Base-by-base conservation (phyloP, 179 eudicot genomes). In the Pouteria campechiana region DNA sequence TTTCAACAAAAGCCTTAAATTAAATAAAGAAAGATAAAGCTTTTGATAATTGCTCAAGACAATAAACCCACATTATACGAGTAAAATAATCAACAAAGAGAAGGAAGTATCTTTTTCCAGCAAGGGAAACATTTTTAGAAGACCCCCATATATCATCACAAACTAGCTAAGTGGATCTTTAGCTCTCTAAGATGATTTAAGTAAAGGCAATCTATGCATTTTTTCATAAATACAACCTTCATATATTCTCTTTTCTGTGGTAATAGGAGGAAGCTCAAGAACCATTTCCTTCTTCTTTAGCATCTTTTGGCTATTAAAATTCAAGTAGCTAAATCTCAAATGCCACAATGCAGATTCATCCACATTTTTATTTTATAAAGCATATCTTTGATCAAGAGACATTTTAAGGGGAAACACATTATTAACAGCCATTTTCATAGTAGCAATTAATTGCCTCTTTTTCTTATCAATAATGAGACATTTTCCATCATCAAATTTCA, bases 101-200 rank as follows among this genome's bases (percentile, higher is more conserved):
- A 47, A 13, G 25, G 39, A 46, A 39, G 7, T 38, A 56, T 25
- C 46, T 38, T 1, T 27, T 56, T 0, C 25, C 17, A 3, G 10
- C 25, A 3, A 56, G 2, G 16, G 25, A 46, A 2, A 18, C 17
- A 1, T 29, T 38, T 14, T 12, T 11, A 2, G 32, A 4, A 4
- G 41, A 47, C 0, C 40, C 54, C 33, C 18, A 38, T 3, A 47
- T 24, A 14, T 48, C 48, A 2, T 34, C 13, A 13, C 33, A 42
- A 4, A 46, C 42, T 3, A 42, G 14, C 27, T 57, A 5, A 39
- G 15, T 2, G 41, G 42, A 24, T 35, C 37, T 15, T 47, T 46
- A 7, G 62, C 62, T 32, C 53, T 48, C 29, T 40, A 32, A 28
- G 41, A n/a, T 2, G 18, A 10, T 14, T 25, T 57, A 9, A 15